Evolutionary conservation across 108 stramenopile species (phyloP), one percentile per base, ranked within the genome.

Genomic region (Skeletonema marinoi): DNA sequence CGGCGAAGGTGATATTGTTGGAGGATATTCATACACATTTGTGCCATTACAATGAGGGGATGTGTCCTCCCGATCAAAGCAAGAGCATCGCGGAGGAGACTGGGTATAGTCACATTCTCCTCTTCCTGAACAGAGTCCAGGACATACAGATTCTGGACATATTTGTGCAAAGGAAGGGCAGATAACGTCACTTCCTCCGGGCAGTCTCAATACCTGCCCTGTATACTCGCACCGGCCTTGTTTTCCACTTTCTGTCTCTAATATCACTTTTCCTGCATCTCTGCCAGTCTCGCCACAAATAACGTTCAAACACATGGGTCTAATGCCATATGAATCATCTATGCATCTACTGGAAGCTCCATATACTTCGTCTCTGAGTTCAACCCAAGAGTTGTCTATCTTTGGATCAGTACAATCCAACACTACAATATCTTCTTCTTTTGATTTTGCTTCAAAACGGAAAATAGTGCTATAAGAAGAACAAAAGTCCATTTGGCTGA

Each of bases 401-500:
- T 30, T 31, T 21, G 36, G 29, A 44, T 77, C 50, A 0, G 75
- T 76, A 33, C 81, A 82, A 56, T 82, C 81, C 29, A 82, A 54
- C 19, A 71, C 46, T 25, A 16, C 16, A 44, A 46, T 31, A 21
- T 82, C 60, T 35, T 56, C 36, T n/a, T 74, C 74, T 7, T 3
- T 25, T 17, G 19, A 8, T 17, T 56, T 4, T 6, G 74, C 51
- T 46, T 82, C 74, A 39, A 82, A 75, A 9, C 64, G 51, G 39
- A 71, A 82, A 29, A 73, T 48, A 32, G 81, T 77, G 19, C 71
- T 73, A 46, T 67, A 82, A 5, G 75, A 48, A 38, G 81, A 66
- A 30, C 81, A 82, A 66, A 77, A 82, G 73, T 82, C 81, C 70
- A 75, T 73, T 38, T 82, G 75, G 21, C 65, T 69, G 6, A 77